Conservation (phyloP, 345 rosid genomes). For the Populus davidiana region DNA sequence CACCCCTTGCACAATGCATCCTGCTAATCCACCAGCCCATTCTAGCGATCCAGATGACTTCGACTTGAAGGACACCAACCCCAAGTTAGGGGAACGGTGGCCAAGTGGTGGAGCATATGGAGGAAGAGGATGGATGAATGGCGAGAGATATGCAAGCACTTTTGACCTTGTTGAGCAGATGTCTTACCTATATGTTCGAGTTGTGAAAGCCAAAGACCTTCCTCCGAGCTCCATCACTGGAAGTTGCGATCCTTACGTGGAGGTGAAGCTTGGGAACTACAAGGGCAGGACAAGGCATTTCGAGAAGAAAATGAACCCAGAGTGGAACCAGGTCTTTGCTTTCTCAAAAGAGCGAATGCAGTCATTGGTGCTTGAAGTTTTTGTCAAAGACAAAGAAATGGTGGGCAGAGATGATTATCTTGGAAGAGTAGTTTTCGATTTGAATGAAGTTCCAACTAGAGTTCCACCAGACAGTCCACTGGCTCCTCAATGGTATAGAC, state of each 20-base stretch:
- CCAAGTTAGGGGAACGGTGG: conserved; percentile 73
- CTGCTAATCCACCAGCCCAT: conserved; percentile 23
- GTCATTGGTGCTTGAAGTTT: conserved; percentile 68
- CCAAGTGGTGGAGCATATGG: conserved; percentile 51
- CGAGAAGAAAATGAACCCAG: conserved; percentile 72
- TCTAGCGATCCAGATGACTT: conserved; percentile 44
- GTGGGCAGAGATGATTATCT: conserved; percentile 69
- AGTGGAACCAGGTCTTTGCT: conserved; percentile 91
- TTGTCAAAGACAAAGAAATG: conserved; percentile 69
- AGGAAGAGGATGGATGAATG: conserved; percentile 77
- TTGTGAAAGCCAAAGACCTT: conserved; percentile 75
- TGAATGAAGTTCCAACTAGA: conserved; percentile 81
- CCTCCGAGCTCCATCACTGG: conserved; percentile 58
- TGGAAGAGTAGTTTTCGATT: conserved; percentile 68
- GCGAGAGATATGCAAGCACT: conserved; percentile 56
- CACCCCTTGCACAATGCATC: conserved; percentile 40
- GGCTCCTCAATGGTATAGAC: conserved; percentile 88
- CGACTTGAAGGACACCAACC: conserved; percentile 62
- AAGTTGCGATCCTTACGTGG: conserved; percentile 83
- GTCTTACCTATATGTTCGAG: conserved; percentile 70
- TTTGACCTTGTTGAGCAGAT: conserved; percentile 85
- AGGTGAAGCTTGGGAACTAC: conserved; percentile 88
- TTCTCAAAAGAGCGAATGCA: conserved; percentile 84
- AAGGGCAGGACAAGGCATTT: conserved; percentile 76
- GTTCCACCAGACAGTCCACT: conserved; percentile 94